phyloP scores from a whole-genome alignment of 1,139 yeast species.

The Lodderomyces beijingensis region DNA sequence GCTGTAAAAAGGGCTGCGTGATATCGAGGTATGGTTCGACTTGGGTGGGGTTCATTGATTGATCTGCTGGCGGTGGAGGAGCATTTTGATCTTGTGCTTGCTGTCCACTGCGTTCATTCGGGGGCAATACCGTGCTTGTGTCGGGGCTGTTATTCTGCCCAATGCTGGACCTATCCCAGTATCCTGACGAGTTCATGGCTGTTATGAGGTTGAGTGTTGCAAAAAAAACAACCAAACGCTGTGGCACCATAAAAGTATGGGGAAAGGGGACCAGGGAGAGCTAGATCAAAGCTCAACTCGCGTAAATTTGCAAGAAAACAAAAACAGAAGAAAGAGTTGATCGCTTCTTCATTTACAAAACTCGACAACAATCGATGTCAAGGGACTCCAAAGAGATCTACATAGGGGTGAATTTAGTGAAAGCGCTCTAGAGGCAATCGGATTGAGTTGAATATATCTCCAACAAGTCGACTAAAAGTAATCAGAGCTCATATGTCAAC shows the following conservation, averaged over 20 bases:
- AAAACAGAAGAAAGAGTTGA: too few relatives aligned
- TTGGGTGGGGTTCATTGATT: not conserved
- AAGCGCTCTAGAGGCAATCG: too few relatives aligned
- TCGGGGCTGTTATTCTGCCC: slow-evolving; percentile 4
- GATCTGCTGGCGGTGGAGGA: not conserved
- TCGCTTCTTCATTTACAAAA: too few relatives aligned
- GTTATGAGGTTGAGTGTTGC: not conserved
- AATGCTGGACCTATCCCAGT: slow-evolving; percentile 23
- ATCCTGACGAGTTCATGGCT: slow-evolving; percentile 25
- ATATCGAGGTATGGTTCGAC: slow-evolving; percentile 2
- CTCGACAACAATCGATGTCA: too few relatives aligned
- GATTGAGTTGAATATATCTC: too few relatives aligned
- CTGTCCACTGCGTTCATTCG: not conserved
- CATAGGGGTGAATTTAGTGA: too few relatives aligned
- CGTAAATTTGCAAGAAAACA: too few relatives aligned
- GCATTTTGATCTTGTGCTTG: slow-evolving; percentile 1
- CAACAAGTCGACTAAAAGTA: too few relatives aligned
- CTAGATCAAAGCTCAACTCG: too few relatives aligned
- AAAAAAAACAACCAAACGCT: not conserved
- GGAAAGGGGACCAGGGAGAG: too few relatives aligned
- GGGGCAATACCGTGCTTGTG: not conserved
- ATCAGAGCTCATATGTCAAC: too few relatives aligned
- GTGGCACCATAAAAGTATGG: not conserved
- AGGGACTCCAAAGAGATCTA: too few relatives aligned
- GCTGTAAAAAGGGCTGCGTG: slow-evolving; percentile 14